Evolutionary conservation across 192 early-diverging fungal genomes (phyloP), one percentile per base, ranked within the genome.

Genomic region (Coemansia sp.): DNA sequence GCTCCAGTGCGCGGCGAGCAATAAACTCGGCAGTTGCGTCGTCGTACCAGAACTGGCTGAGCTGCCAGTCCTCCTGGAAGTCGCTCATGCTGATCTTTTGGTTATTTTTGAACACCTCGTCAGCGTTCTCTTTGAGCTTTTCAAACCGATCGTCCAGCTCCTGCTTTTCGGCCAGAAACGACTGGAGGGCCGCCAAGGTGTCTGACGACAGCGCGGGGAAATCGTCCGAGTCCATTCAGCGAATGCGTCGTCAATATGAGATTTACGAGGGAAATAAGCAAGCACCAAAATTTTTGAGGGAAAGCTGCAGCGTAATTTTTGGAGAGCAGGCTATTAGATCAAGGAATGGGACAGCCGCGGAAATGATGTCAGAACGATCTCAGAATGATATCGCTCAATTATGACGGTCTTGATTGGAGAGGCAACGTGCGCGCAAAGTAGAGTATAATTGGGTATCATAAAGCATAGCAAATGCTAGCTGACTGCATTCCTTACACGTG

Each of bases 41-140:
- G 63, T 77, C 71, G 62, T 88, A 88, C 88, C 68, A 86, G 49
- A 84, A 83, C 62, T 88, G 85, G 29, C 76, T 81, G 51, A 88
- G 69, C 74, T 94, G 91, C 93, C 93, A 93, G 74, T 94, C 91
- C 67, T 94, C 92, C 31, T 83, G 84, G 79, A 93, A 94, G 41
- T 73, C 77, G 17, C 82, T 79, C 86, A 93, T 93, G 37, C 82
- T 71, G 35, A 78, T 62, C 29, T 76, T 75, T 29, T 67, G 36
- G 22, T 80, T 60, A 24, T 70, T 70, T 10, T 76, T 64, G 65
- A 84, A 86, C 19, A 68, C 75, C 24, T 77, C 76, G 58, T 89
- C 83, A 8, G 75, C 82, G 59, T 76, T 60, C 53, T 78, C 73
- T 37, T 86, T 76, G 25, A 93, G 78, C 64, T 80, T 60, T 20